Conservation (phyloP, 176 grass and related monocot species). For the Thinopyrum elongatum region DNA sequence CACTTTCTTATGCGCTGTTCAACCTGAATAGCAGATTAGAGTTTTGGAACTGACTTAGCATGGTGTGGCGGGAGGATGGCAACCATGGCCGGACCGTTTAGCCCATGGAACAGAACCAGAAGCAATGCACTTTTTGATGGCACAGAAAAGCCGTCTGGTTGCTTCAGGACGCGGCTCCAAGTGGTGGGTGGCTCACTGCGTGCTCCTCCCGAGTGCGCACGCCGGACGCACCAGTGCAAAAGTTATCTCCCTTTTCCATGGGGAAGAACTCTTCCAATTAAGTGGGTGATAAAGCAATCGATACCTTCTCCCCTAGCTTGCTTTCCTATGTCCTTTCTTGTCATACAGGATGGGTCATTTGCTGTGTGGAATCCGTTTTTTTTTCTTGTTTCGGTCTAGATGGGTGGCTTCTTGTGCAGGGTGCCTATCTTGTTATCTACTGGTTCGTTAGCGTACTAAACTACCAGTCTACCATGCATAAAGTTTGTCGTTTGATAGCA, state of each 20-base stretch:
- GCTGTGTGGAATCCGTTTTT: background rate
- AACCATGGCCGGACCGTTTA: background rate
- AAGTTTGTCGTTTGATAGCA: conserved; percentile 11
- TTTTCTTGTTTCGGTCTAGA: conserved; percentile 5
- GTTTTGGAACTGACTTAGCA: background rate
- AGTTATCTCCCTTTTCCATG: conserved; percentile 31
- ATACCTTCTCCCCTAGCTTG: background rate
- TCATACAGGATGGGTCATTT: conserved; percentile 21
- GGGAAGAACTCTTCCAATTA: conserved; percentile 17
- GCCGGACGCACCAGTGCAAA: conserved; percentile 30
- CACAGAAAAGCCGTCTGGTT: background rate
- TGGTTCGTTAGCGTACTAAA: background rate
- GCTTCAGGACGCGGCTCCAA: conserved; percentile 14
- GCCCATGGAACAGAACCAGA: background rate
- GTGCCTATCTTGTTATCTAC: conserved; percentile 19
- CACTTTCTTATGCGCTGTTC: background rate
- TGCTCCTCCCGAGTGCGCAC: conserved; percentile 26
- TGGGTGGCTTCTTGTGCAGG: background rate
- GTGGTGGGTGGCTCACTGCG: conserved; percentile 33
- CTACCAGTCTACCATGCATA: background rate
- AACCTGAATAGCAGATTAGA: background rate
- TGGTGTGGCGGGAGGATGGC: background rate
- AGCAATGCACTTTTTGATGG: conserved; percentile 19
- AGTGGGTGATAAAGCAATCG: background rate
- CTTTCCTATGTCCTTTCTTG: conserved; percentile 21